These are phyloP conservation scores for Abelmoschus esculentus DNA, from an alignment of 345 rosid genomes.

Conservation along the genomic window DNA sequence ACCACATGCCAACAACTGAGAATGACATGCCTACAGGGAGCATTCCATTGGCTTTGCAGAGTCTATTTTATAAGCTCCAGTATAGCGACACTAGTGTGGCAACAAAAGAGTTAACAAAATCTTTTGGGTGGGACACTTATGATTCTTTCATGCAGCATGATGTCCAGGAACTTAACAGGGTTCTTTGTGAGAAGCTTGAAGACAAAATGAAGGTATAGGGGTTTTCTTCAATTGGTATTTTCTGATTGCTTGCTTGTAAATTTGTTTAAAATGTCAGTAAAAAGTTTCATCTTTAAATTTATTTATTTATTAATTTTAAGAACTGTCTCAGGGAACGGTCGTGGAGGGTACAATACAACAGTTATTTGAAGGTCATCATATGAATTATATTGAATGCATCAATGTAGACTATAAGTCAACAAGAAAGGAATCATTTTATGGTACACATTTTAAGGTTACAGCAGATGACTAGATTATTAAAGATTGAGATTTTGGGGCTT, in stretches of 20 bases:
- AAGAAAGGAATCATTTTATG: slow-evolving; percentile 62
- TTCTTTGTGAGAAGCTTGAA: slow-evolving; percentile 47
- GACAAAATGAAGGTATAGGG: slow-evolving; percentile 49
- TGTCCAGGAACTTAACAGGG: slow-evolving; percentile 51
- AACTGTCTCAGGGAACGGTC: slow-evolving; percentile 41
- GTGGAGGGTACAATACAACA: slow-evolving; percentile 53
- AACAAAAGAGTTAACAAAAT: slow-evolving; percentile 47
- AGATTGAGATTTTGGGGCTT: neutral
- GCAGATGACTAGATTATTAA: neutral
- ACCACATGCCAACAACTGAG: slow-evolving; percentile 68
- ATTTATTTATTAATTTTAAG: neutral
- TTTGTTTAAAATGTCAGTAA: neutral
- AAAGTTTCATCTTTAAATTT: neutral
- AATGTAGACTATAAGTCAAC: slow-evolving; percentile 55
- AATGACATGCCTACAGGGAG: slow-evolving; percentile 59
- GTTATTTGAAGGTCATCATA: slow-evolving; percentile 48
- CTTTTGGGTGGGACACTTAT: slow-evolving; percentile 37
- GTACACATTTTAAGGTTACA: slow-evolving; percentile 22
- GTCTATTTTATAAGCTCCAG: slow-evolving; percentile 48
- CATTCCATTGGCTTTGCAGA: slow-evolving; percentile 46
- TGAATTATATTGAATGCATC: slow-evolving; percentile 63
- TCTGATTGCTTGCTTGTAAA: neutral
- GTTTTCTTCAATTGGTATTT: neutral
- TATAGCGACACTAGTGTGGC: slow-evolving; percentile 48
- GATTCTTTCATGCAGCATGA: slow-evolving; percentile 58